Base-by-base conservation (phyloP, 163 green algal species). In the Prototheca wickerhamii region DNA sequence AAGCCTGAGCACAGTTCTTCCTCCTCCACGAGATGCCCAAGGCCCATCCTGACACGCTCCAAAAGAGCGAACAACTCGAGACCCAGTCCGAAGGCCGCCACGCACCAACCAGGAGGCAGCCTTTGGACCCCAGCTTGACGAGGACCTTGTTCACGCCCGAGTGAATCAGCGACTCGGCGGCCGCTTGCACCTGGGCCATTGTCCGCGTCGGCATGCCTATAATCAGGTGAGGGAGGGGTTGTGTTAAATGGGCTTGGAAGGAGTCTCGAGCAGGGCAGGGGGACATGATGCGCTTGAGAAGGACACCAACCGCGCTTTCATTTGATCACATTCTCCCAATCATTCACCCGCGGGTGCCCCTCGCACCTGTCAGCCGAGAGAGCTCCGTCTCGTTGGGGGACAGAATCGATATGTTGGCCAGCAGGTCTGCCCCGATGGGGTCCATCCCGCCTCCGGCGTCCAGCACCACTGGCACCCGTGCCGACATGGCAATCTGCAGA, bases 361-460 rank as follows among this genome's bases (percentile, higher is more conserved):
- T 51, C 61, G 42, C 56, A 74, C 80, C 77, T 35, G 86, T 93
- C 26, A 95, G 58, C 2, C 88, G 72, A 4, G 70, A 66, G n/a
- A 97, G 85, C 76, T 96, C 90, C 1, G 88, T 96, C 71, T 97
- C 90, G 69, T 97, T 97, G 5, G 90, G 90, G 5, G 74, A 89
- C 15, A 96, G 69, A 20, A 91, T 62, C 4, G 71, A 64, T 5
- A 95, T 42, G 63, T 72, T 78, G 17, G 75, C 29, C 42, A 97
- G 83, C 60, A 96, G 72, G 40, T 86, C 73, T 2, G 49, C 40
- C 1, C 50, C 56, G 2, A 96, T 63, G 0, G 88, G 84, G 8
- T 67, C 82, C 44, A 94, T 87, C 23, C 83, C 76, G n/a, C 90
- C 90, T 3, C 90, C 90, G 6, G 81, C 84, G 67, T 96, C 90